Percentiles rank a stretch among this genome's conserved stretches.
phyloP scores from a whole-genome alignment of 805 yeast genomes.

The Nakazawaea wickerhamii region DNA sequence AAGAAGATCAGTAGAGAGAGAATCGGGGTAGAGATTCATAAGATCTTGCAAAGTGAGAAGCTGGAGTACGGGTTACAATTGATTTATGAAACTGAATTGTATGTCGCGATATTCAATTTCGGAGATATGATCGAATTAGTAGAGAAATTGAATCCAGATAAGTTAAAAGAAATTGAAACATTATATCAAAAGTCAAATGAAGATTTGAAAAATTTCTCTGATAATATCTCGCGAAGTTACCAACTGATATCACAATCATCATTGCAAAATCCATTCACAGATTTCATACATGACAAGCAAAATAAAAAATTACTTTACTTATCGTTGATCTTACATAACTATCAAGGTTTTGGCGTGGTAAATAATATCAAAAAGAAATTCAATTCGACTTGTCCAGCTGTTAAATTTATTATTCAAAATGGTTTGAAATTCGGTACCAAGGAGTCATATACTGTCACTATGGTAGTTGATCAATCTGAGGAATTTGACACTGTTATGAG shows the following conservation, averaged over 20 bases:
- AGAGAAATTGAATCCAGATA: slow-evolving; percentile 15
- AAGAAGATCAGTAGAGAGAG: slow-evolving; percentile 86
- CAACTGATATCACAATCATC: slow-evolving; percentile 8
- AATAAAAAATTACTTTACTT: slow-evolving; percentile 38
- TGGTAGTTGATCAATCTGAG: slow-evolving; percentile 31
- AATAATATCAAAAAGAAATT: slow-evolving; percentile 30
- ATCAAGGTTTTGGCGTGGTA: slow-evolving; percentile 33
- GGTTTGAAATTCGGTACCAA: slow-evolving; percentile 62
- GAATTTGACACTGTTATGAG: slow-evolving; percentile 25
- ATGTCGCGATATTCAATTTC: slow-evolving; percentile 51
- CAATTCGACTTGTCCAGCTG: slow-evolving; percentile 31
- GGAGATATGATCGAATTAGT: slow-evolving; percentile 23
- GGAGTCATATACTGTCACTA: slow-evolving; percentile 47
- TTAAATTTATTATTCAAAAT: slow-evolving; percentile 52
- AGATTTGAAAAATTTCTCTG: slow-evolving; percentile 16
- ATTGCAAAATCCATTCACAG: slow-evolving; percentile 8
- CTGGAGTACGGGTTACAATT: slow-evolving; percentile 60
- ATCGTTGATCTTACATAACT: slow-evolving; percentile 44
- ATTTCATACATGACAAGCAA: slow-evolving; percentile 11
- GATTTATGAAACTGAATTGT: slow-evolving; percentile 50
- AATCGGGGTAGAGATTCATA: slow-evolving; percentile 78
- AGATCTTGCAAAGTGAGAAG: slow-evolving; percentile 60
- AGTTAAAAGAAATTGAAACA: slow-evolving; percentile 17
- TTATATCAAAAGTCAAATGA: slow-evolving; percentile 17
- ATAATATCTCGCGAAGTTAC: slow-evolving; percentile 10